Conservation (phyloP, 345 rosid genomes). For the Limnanthes douglasii region DNA sequence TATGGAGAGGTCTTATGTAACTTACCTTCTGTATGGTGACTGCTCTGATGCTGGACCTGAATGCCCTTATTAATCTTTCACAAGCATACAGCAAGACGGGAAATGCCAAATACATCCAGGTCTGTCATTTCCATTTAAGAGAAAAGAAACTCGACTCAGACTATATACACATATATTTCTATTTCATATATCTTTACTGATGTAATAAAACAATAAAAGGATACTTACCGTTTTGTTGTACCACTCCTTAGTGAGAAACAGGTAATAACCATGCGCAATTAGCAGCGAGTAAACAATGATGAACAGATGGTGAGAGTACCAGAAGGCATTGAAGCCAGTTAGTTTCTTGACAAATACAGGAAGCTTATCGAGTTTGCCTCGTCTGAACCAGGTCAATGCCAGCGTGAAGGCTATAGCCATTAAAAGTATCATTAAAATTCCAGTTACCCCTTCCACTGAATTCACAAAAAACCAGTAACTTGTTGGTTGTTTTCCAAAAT, state of each 20-base stretch:
- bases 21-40: slow-evolving; percentile 32
- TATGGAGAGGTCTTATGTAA: neutral
- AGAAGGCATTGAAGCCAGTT: slow-evolving; percentile 73
- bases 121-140: too few species aligned
- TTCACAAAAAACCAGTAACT: slow-evolving; percentile 46
- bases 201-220: neutral
- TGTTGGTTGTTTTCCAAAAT: slow-evolving; percentile 36
- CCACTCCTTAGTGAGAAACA: slow-evolving; percentile 40
- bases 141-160: too few species aligned
- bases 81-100: slow-evolving; percentile 32
- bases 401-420: slow-evolving; percentile 78
- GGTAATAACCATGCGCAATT: slow-evolving; percentile 40
- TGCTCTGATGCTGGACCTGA: slow-evolving; percentile 47
- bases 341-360: slow-evolving; percentile 50
- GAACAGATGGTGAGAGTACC: slow-evolving; percentile 83
- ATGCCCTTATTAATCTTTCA: slow-evolving; percentile 41
- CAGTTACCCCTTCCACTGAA: slow-evolving; percentile 53
- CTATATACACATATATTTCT: too few species aligned
- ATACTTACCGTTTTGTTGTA: slow-evolving; percentile 57
- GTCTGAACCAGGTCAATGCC: slow-evolving; percentile 64
- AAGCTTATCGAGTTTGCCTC: slow-evolving; percentile 28
- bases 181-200: too few species aligned
- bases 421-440: slow-evolving; percentile 43
- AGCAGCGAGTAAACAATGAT: slow-evolving; percentile 57
- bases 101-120: slow-evolving; percentile 60